Evolutionary conservation across 2,329 filamentous ascomycete genomes (phyloP).

Genomic region (Apiospora phragmitis): DNA sequence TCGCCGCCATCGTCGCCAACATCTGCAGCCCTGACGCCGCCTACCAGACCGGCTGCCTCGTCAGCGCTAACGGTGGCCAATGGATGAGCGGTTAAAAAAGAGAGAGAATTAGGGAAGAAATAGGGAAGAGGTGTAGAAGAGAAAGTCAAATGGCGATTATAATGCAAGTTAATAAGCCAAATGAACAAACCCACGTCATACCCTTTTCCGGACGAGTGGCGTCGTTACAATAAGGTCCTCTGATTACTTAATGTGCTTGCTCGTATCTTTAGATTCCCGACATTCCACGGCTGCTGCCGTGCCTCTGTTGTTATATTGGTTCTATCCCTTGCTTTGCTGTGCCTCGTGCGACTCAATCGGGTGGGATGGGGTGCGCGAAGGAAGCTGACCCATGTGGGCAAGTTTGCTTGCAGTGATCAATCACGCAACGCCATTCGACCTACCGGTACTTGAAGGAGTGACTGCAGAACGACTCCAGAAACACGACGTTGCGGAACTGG

Average conservation of each 20-base stretch:
- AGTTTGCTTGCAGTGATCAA: no score
- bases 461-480: no score
- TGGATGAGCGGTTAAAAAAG: conserved; percentile 13
- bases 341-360: no score
- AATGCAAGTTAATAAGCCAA: not conserved
- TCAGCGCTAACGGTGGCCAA: conserved; percentile 66
- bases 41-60: conserved; percentile 70
- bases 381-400: no score
- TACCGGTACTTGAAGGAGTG: no score
- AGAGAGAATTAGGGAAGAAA: not conserved
- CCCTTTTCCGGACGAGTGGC: not conserved
- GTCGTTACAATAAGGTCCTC: not conserved
- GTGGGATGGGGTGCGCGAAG: no score
- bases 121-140: no score
- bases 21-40: conserved; percentile 64
- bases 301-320: no score
- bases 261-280: not conserved
- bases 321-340: no score
- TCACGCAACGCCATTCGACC: no score
- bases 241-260: not conserved
- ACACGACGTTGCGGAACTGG: no score
- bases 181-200: not conserved
- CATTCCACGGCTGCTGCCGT: no score
- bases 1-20: conserved; percentile 72
- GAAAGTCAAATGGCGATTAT: not conserved